Base-by-base conservation (phyloP, 345 rosid genomes). In the Microthlaspi erraticum region DNA sequence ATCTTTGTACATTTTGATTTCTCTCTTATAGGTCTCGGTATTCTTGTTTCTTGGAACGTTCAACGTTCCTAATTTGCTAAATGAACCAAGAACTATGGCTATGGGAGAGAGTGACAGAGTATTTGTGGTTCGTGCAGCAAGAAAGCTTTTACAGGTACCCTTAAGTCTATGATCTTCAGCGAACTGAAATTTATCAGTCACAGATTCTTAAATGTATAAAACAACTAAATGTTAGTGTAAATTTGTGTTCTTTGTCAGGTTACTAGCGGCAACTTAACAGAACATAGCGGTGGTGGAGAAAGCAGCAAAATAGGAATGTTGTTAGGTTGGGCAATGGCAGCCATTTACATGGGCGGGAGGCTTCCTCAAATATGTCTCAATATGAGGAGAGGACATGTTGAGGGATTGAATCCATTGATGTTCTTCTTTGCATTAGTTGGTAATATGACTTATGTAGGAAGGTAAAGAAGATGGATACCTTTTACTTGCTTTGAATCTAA, bases 291-390 rank as follows among this genome's bases (percentile, higher is more conserved):
- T 72, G 84, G 71, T 72, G 84, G 71, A 74, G 87, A 70, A 48
- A 59, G 67, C 61, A 76, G 76, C 51, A 76, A 68, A 38, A 59
- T 80, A 50, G 95, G 95, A 41, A 80, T 78, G 75, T 77, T 72
- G 44, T 80, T 85, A 64, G 97, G 97, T 72, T 91, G 92, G 97
- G 87, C 81, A 63, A 91, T 91, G 97, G 95, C 97, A 36, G 83
- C 81, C 33, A 84, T 88, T 71, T 91, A 91, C 87, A 76, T 91
- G 95, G 97, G 97, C 42, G 97, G 97, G 76, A 79, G 97, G 56
- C 86, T 91, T 80, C 97, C 97, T 26, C 97, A 91, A 63, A 87
- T 91, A 67, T 91, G 71, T 71, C 81, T 91, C 77, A 91, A 91
- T 76, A 85, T 91, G 68, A 82, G 79, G 74, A 87, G 97, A 77